Conservation (phyloP, 331 rosid species). For the Acacia concinna region DNA sequence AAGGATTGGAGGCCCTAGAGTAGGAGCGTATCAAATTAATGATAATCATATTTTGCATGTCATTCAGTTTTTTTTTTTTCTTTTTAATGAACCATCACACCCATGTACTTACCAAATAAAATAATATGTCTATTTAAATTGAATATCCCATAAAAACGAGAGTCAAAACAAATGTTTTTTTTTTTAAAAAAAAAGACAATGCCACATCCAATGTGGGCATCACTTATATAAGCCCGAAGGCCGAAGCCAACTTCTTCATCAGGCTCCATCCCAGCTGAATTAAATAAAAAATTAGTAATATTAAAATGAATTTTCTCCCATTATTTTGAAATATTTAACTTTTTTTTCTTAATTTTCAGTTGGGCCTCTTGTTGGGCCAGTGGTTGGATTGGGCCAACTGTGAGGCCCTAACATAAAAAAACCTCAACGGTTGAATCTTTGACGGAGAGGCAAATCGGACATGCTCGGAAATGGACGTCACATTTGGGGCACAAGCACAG, state of each 20-base stretch:
- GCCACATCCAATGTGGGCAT: constrained; percentile 57
- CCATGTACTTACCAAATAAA: constrained; percentile 40
- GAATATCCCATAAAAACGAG: constrained; percentile 30
- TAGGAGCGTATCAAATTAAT: too few relatives aligned
- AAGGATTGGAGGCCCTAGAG: too few relatives aligned
- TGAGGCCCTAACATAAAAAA: constrained; percentile 53
- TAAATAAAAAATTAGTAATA: not conserved
- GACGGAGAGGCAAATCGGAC: constrained; percentile 71
- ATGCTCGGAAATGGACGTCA: constrained; percentile 64
- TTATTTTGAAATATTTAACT: not conserved
- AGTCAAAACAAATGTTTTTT: not conserved
- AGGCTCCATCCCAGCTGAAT: not conserved
- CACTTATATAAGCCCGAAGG: constrained; percentile 39
- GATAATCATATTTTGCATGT: not conserved
- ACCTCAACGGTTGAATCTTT: constrained; percentile 83
- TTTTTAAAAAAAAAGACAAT: constrained; percentile 26
- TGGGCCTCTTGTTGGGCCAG: constrained; percentile 21
- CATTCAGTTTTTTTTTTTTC: not conserved
- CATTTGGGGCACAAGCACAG: constrained; percentile 79
- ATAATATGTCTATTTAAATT: constrained; percentile 43
- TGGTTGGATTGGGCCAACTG: constrained; percentile 23
- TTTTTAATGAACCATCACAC: not conserved
- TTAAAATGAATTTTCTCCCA: constrained; percentile 22
- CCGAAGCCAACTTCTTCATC: not conserved
- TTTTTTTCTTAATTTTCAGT: not conserved